Evolutionary conservation across 2,329 filamentous ascomycete species (phyloP), one percentile per base, ranked within the genome.

Genomic region (Colletotrichum euphorbiae): DNA sequence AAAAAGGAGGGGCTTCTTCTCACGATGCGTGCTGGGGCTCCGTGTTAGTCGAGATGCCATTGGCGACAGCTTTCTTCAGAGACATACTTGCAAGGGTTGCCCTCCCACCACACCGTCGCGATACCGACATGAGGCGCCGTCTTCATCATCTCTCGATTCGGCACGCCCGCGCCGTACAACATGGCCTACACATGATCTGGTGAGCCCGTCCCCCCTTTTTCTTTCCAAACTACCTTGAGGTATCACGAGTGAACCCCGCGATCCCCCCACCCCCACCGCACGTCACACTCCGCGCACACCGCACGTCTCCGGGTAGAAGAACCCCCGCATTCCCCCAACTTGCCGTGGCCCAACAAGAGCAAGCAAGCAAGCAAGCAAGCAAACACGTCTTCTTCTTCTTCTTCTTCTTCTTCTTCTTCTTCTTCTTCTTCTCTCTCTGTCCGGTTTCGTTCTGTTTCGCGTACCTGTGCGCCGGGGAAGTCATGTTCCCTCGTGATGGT

Each of bases 101-200:
- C 95, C 80, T 98, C 94, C 94, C 94, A 98, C 94, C 94, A 98
- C 4, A 98, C 93, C 5, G 92, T 94, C 7, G 94, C 91, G 75
- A 98, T 89, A 66, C 95, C 95, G 28, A 98, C 92, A 71, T 98
- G 95, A 12, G 95, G 93, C 60, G 92, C 91, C 65, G 87, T 95
- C 81, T 95, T 94, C 93, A 98, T 97, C 75, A 90, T 89, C 63
- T 96, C 85, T 74, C 89, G 86, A 76, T 93, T 88, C 1, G 94
- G 93, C 38, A 98, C 92, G 24, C 95, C 95, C 8, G 95, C 94
- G 13, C 92, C 94, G 80, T 97, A 98, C 21, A 98, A 87, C 95
- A 98, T 98, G 46, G 95, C 93, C 91, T 94, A 73, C 38, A 64
- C 54, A 7, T 2, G 6, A 19, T 24, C 46, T 46, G 45, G 57